Evolutionary conservation across 2,329 filamentous ascomycete genomes (phyloP), one percentile per base, ranked within the genome.

Genomic region (Phyllosticta paracitricarpa): DNA sequence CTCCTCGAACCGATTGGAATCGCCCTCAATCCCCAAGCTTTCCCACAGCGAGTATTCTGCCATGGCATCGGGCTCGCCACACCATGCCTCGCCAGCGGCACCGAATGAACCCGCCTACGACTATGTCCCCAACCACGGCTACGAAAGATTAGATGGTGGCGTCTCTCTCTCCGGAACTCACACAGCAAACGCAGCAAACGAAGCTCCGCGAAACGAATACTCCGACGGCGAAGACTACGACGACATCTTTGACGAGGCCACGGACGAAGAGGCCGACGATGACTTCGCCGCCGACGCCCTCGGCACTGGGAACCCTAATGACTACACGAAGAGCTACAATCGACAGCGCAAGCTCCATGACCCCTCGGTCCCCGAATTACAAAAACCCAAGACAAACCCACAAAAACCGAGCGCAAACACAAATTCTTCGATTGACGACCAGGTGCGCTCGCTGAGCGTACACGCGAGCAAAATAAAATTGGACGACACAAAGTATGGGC

Each of bases 291-390:
- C 80, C 25, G 84, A 83, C 68, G 75, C 82, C 19, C 78, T 85
- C 56, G 77, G 78, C 7, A 79, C 83, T 0, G 80, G 78, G 1
- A 84, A 85, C 63, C 78, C 81, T 0, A 69, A 82, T 51, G 89
- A 96, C 73, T 82, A 91, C 61, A 91, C 90, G 48, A 94, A 95
- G 76, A 86, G 87, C 7, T 94, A 94, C 79, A 96, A 96, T 73
- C 87, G 91, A 64, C 90, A 95, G 72, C 82, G 85, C 63, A 86
- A 86, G 69, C 75, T 89, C 61, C 84, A 85, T 69, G 82, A 85
- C 67, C 68, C 72, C 19, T 75, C 72, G 35, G 75, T 78, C 59
- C 77, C 76, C 51, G 72, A 73, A 65, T 78, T 78, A 64, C 79
- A 84, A 56, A 81, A 84, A 61, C 87, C 88, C 2, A 87, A 88